Evolutionary conservation across 1,284 basidiomycete species (phyloP).

Genomic region (Apiotrichum brassicae): DNA sequence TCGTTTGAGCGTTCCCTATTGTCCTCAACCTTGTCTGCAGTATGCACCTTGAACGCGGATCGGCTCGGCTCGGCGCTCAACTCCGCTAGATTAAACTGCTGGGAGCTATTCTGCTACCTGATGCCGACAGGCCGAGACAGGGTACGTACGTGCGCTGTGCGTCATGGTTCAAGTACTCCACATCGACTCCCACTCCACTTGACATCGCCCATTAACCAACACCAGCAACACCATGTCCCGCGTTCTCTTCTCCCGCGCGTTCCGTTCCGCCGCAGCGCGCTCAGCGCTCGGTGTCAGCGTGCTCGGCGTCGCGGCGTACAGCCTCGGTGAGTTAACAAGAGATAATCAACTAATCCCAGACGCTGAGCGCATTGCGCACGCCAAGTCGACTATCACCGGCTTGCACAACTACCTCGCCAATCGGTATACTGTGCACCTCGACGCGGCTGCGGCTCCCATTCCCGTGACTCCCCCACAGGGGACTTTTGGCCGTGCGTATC

Average conservation of each 20-base stretch:
- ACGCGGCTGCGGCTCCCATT: conserved; percentile 2
- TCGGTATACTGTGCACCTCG: conserved; percentile 2
- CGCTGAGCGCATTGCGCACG: not conserved
- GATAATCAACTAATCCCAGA: conserved; percentile 1
- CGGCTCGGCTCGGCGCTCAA: too few relatives aligned
- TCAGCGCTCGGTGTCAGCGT: not conserved
- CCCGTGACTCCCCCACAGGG: not conserved
- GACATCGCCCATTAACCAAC: too few relatives aligned
- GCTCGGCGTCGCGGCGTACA: conserved; percentile 4
- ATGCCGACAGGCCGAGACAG: too few relatives aligned
- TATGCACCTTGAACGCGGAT: too few relatives aligned
- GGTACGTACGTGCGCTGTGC: too few relatives aligned
- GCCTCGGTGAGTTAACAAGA: not conserved
- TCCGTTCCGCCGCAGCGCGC: not conserved
- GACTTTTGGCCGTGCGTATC: not conserved
- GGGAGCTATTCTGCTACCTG: too few relatives aligned
- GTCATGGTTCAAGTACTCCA: too few relatives aligned
- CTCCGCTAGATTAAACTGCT: too few relatives aligned
- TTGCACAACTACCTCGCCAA: not conserved
- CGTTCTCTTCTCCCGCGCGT: not conserved
- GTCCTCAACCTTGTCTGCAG: too few relatives aligned
- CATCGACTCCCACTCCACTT: too few relatives aligned
- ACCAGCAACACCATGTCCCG: not conserved
- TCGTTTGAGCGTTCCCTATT: too few relatives aligned
- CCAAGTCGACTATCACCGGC: not conserved